Evolutionary conservation across 1,284 basidiomycete genomes (phyloP).

Genomic region (Marasmius fiardii): DNA sequence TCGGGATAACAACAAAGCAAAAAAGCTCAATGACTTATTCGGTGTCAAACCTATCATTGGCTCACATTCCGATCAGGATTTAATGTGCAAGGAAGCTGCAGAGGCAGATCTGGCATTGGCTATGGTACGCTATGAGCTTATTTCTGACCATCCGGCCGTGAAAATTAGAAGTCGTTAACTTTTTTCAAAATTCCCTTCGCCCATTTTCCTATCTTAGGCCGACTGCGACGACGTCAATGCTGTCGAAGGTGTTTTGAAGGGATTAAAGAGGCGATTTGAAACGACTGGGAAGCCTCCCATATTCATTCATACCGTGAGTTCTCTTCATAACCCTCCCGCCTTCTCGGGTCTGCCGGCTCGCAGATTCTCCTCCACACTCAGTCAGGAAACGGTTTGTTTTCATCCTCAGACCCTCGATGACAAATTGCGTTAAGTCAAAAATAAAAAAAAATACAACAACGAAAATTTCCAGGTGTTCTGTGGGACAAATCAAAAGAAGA

Average conservation of each 20-base stretch:
- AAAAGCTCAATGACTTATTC: constrained; percentile 27
- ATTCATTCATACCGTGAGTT: constrained; percentile 51
- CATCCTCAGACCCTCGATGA: too few species aligned
- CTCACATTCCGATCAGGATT: constrained; percentile 31
- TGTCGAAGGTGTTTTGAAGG: constrained; percentile 38
- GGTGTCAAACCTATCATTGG: constrained; percentile 32
- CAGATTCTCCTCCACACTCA: neutral
- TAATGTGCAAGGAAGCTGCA: constrained; percentile 24
- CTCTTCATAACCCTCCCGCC: neutral
- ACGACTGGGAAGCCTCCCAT: constrained; percentile 37
- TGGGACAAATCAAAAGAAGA: constrained; percentile 33
- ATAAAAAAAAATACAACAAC: neutral
- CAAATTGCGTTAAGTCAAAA: too few species aligned
- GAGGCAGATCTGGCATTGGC: constrained; percentile 30
- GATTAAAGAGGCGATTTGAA: constrained; percentile 38
- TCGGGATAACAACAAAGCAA: constrained; percentile 35
- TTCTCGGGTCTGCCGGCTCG: neutral
- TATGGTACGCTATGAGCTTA: too few species aligned
- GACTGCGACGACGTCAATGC: constrained; percentile 36
- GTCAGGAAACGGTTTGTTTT: neutral
- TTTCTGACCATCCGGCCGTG: too few species aligned
- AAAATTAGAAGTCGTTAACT: too few species aligned
- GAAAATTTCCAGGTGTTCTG: neutral
- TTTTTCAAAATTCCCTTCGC: too few species aligned
- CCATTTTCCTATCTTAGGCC: too few species aligned